A percentile compares a stretch with the other conserved stretches of the same genome.
These are phyloP conservation scores for Neurospora tetrasperma DNA, from an alignment of 495 filamentous ascomycete species.

Conservation along the genomic window DNA sequence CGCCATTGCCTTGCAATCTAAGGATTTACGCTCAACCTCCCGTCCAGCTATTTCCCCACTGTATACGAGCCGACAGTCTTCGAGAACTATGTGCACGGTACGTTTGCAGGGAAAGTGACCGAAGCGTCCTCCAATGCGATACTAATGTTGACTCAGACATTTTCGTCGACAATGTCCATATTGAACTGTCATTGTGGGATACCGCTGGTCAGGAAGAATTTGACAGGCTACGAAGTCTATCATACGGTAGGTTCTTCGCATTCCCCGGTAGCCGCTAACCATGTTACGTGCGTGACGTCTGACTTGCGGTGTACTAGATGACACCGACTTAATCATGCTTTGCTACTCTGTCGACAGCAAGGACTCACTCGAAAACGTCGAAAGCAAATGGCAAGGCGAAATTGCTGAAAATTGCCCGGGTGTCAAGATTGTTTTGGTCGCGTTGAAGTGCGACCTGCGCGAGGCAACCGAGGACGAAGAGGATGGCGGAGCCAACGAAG, in stretches of 20 bases:
- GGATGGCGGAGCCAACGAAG: slow-evolving; percentile 25
- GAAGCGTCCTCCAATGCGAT: background rate
- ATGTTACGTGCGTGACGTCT: background rate
- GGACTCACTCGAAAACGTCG: slow-evolving; percentile 95
- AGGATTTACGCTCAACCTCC: background rate
- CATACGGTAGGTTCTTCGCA: slow-evolving; percentile 50
- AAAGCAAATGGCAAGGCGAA: slow-evolving; percentile 95
- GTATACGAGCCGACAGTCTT: slow-evolving; percentile 99
- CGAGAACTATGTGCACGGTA: slow-evolving; percentile 99
- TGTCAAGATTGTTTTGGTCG: slow-evolving; percentile 90
- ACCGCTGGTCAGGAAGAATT: slow-evolving; percentile 99
- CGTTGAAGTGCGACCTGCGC: slow-evolving; percentile 91
- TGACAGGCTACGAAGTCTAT: slow-evolving; percentile 86
- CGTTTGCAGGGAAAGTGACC: slow-evolving; percentile 8
- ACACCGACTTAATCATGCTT: slow-evolving; percentile 96
- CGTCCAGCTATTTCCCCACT: slow-evolving; percentile 83
- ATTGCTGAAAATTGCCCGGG: slow-evolving; percentile 95
- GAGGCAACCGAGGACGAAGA: slow-evolving; percentile 53
- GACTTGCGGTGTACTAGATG: slow-evolving; percentile 33
- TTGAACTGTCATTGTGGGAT: slow-evolving; percentile 96
- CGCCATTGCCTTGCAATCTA: slow-evolving; percentile 1
- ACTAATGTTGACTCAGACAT: slow-evolving; percentile 52
- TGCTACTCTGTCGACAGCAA: slow-evolving; percentile 95
- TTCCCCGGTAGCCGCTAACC: background rate
- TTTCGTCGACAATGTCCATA: slow-evolving; percentile 92